Percentiles rank a stretch among this genome's conserved stretches.
Conservation (phyloP, 2,329 filamentous ascomycete genomes). For the Anthostomella pinea region DNA sequence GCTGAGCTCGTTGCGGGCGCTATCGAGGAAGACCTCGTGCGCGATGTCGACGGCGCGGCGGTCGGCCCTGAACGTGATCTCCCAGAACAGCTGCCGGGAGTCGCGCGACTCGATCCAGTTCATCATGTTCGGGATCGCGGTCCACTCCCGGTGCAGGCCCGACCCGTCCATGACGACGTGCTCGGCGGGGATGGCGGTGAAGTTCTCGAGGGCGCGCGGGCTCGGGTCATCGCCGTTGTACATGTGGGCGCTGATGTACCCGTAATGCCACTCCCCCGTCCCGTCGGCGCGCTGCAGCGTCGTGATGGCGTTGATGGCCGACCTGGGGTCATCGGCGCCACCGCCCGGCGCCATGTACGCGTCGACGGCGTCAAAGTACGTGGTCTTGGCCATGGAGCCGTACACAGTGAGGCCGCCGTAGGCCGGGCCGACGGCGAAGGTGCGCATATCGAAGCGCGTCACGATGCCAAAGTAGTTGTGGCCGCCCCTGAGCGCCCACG, state of each 20-base stretch:
- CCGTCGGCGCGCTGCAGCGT: no score
- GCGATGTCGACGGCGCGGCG: neutral
- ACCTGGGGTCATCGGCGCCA: neutral
- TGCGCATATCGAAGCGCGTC: conserved; percentile 4
- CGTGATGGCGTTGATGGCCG: neutral
- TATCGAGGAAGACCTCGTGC: neutral
- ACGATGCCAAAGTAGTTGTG: conserved; percentile 22
- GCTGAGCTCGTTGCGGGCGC: neutral
- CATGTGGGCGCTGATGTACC: no score
- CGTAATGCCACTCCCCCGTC: no score
- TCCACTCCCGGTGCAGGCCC: no score
- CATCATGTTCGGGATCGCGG: no score
- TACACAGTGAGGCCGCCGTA: no score
- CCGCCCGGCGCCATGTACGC: conserved; percentile 1
- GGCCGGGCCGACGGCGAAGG: no score
- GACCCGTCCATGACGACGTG: neutral
- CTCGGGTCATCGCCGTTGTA: no score
- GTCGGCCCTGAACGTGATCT: neutral
- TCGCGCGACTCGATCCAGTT: neutral
- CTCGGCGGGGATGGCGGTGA: neutral
- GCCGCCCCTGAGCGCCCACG: conserved; percentile 16
- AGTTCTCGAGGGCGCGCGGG: no score
- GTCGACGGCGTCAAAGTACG: no score
- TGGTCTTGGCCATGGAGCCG: no score
- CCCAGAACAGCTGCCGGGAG: neutral